Base-by-base conservation (phyloP, 768 basidiomycete genomes). In the Tubosaeta brunneosetosa region DNA sequence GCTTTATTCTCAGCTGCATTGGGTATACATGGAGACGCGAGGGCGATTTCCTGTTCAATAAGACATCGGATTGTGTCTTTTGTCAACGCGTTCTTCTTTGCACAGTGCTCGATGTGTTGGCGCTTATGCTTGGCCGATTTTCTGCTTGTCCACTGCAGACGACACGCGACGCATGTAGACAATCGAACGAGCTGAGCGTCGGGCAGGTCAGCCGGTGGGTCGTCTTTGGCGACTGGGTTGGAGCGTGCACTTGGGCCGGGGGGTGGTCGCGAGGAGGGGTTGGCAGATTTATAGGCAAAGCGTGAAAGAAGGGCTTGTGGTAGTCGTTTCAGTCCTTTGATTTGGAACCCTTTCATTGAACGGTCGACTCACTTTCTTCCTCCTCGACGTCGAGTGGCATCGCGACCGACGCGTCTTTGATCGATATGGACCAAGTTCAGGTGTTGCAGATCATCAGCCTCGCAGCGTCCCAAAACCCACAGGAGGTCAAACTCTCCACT, bases 391-490 rank as follows among this genome's bases (percentile, higher is more conserved):
- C 55, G 29, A 25, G 38, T 45, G 9, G 42, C 60, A 61, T 59
- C 31, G 14, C 1, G 17, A 66, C 73, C 74, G 73, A 77, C 77
- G 77, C 76, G 77, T 76, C 44, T 19, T n/a, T 34, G 48, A 57
- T 57, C 56, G 71, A 58, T 43, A 62, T 70, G 62, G 51, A 52
- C 57, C 66, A 80, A 40, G 73, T 80, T 58, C 86, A 91, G 59
- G 73, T 93, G 17, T 83, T 81, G 63, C 73, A 83, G 54, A 81
- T 84, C 45, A 73, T 92, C 48, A 73, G 74, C 27, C 81, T 77
- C 37, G 86, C 88, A n/a, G 79, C 82, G 7, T 89, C 89, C 4
- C 87, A 91, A 71, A 78, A 86, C 64, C 81, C 85, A 17, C 64
- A 66, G 16, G 68, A 73, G 40, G 66, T 74, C 61, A 74, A 62